Conservation (phyloP, 805 yeast genomes). For the Lipomyces sp. region DNA sequence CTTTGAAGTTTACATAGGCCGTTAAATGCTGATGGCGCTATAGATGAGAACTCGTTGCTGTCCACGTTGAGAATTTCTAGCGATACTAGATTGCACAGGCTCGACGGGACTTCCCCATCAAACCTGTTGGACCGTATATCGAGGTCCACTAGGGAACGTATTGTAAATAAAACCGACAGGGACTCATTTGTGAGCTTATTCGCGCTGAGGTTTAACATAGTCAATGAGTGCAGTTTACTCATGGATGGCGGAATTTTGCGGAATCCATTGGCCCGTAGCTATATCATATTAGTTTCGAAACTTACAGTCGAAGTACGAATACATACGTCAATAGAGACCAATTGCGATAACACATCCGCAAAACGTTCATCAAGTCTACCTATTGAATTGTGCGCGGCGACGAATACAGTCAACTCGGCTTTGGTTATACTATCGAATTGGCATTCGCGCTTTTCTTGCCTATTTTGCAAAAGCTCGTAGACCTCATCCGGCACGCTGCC, state of each 20-base stretch:
- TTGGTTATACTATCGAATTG: background rate
- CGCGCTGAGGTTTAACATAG: constrained; percentile 12
- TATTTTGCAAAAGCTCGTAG: constrained; percentile 16
- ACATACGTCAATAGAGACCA: constrained; percentile 27
- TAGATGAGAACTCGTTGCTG: constrained; percentile 23
- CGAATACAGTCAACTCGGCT: constrained; percentile 12
- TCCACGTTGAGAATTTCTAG: constrained; percentile 23
- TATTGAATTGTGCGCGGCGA: constrained; percentile 21
- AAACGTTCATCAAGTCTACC: constrained; percentile 23
- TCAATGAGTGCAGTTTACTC: constrained; percentile 12
- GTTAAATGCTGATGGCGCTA: constrained; percentile 14
- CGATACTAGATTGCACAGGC: constrained; percentile 13
- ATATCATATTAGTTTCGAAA: background rate
- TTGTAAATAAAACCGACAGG: constrained; percentile 13
- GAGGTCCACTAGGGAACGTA: constrained; percentile 21
- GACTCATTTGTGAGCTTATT: constrained; percentile 26
- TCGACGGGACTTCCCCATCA: constrained; percentile 30
- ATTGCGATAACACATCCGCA: constrained; percentile 4
- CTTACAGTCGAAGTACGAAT: background rate
- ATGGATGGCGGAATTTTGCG: constrained; percentile 26
- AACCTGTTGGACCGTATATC: constrained; percentile 28
- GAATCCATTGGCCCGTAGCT: constrained; percentile 26
- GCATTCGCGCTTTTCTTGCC: background rate
- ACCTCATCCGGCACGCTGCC: constrained; percentile 24
- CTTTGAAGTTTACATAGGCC: constrained; percentile 16